Percentiles rank a stretch among this genome's conserved stretches.
Conservation (phyloP, 441 rosid species). For the Rhodomyrtus psidioides region DNA sequence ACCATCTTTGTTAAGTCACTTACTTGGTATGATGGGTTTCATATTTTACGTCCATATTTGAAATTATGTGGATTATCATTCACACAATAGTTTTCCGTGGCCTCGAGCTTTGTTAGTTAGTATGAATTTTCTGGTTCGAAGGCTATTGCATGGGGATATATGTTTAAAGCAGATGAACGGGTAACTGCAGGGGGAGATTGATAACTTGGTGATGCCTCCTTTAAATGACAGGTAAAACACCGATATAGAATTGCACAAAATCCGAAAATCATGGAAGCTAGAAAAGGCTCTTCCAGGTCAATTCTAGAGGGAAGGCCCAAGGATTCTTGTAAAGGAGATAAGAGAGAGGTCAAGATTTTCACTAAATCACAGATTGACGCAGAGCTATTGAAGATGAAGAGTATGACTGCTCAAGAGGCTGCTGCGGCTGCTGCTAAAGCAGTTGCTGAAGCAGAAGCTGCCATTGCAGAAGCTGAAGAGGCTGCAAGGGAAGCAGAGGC, state of each 20-base stretch:
- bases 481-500: conserved; percentile 92
- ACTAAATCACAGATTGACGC: conserved; percentile 44
- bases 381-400: conserved; percentile 49
- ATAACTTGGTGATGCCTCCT: neutral
- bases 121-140: neutral
- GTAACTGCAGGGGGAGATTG: neutral
- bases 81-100: neutral
- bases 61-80: neutral
- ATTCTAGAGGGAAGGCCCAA: conserved; percentile 50
- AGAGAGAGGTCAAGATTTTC: conserved; percentile 31
- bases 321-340: conserved; percentile 33
- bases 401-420: conserved; percentile 85
- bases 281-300: conserved; percentile 28
- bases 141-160: neutral
- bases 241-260: conserved; percentile 44
- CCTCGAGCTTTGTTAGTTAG: neutral
- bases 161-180: neutral
- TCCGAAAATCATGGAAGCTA: conserved; percentile 27
- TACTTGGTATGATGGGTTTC: neutral
- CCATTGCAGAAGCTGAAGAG: conserved; percentile 90
- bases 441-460: conserved; percentile 90
- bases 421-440: conserved; percentile 92
- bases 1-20: neutral
- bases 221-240: conserved; percentile 31
- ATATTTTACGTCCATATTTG: neutral